Base-by-base conservation (phyloP, 441 rosid species). In the Brassica balearica region DNA sequence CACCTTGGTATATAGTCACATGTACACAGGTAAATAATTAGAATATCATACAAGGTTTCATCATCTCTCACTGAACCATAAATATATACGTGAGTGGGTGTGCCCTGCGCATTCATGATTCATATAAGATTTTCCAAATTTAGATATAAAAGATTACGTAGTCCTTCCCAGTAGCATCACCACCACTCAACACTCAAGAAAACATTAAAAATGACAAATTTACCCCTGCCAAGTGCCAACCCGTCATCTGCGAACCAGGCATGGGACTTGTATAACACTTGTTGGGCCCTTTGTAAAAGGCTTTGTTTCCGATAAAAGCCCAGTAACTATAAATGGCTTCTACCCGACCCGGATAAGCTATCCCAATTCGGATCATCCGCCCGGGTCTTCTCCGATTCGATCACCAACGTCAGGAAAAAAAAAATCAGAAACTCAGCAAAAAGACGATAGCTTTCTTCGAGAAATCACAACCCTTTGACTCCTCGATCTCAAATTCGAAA, bases 161-260 rank as follows among this genome's bases (percentile, higher is more conserved):
- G 63, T 73, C 77, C 61, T 65, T 55, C 22, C 12, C 22, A 46
- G 38, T 19, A n/a, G 38, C n/a, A 68, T 17, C 36, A 60, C 7
- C 20, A 46, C 23, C 22, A 46, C 71, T 68, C 59, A 46, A 4
- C 46, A 15, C 11, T 68, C 27, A 55, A 55, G 0, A 14, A 5
- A 41, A 69, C 48, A 41, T 11, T 46, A 0, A 12, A 59, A 74
- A 58, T 69, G 75, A 70, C 80, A 41, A 23, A 4, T 36, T 34
- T 36, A 77, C 23, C 75, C 66, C 20, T 77, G 70, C 43, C 79
- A 76, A 69, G 69, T 77, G 75, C 43, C 80, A 77, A 70, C 75
- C 80, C 63, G 80, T 63, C 80, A 69, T 63, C 43, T 51, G 56
- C 64, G 43, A 2, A 34, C 38, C 8, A 34, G 38, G 38, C 34